Percentiles rank a stretch among this genome's conserved stretches.
Conservation (phyloP, 345 rosid genomes). For the Clausena lansium region DNA sequence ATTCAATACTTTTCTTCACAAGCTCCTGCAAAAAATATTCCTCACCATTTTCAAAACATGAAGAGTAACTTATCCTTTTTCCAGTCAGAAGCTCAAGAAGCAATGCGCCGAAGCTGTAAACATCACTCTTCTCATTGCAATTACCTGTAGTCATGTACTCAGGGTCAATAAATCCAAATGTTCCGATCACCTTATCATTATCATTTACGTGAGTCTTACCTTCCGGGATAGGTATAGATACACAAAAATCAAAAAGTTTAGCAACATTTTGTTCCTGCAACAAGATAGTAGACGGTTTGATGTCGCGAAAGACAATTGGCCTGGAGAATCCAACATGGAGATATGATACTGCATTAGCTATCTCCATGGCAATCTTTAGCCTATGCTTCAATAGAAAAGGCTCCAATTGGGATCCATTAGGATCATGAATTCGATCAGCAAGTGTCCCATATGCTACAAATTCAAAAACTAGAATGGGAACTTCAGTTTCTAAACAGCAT, state of each 20-base stretch:
- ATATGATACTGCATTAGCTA: background rate
- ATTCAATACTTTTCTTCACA: background rate
- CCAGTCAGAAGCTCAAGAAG: background rate
- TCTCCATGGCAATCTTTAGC: too few species aligned
- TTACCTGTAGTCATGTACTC: slow-evolving; percentile 16
- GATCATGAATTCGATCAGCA: background rate
- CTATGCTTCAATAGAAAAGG: background rate
- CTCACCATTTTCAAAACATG: background rate
- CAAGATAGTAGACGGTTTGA: background rate
- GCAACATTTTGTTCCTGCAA: background rate
- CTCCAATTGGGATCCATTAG: background rate
- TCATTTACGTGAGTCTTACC: background rate
- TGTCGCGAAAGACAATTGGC: background rate
- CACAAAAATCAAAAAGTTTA: background rate
- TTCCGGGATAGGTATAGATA: background rate
- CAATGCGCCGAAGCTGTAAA: background rate
- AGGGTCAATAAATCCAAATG: background rate
- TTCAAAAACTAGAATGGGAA: too few species aligned
- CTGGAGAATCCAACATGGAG: background rate
- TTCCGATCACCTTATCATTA: background rate
- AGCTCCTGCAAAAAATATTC: background rate
- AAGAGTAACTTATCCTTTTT: background rate
- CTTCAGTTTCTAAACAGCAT: background rate
- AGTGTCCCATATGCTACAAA: background rate
- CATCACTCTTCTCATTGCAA: background rate